A percentile compares a stretch with the other conserved stretches of the same genome.
Evolutionary conservation across 129 eudicot genomes (phyloP).

Genomic region (Artemisia annua): DNA sequence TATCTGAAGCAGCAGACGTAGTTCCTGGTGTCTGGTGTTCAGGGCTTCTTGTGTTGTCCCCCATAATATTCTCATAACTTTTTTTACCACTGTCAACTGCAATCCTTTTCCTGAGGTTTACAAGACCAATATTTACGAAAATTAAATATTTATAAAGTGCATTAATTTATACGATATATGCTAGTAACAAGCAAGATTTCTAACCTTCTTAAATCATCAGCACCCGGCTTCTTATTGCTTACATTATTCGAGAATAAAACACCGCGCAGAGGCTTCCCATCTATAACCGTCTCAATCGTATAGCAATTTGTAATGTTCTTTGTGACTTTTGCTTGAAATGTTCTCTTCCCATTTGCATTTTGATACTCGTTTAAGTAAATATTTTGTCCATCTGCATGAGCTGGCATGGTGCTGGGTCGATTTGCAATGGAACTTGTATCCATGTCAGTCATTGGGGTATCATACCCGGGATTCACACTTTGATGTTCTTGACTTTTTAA

Average conservation of each 20-base stretch:
- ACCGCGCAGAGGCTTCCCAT: constrained; percentile 95
- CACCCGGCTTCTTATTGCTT: constrained; percentile 31
- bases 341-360: constrained; percentile 67
- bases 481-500: constrained; percentile 78
- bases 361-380: constrained; percentile 56
- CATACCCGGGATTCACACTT: constrained; percentile 39
- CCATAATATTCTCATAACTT: too few species aligned
- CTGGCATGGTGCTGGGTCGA: constrained; percentile 42
- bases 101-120: constrained; percentile 47
- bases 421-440: constrained; percentile 42
- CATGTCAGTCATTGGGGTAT: constrained; percentile 38
- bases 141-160: background rate
- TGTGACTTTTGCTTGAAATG: constrained; percentile 84
- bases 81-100: constrained; percentile 22
- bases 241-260: constrained; percentile 63
- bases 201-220: constrained; percentile 56
- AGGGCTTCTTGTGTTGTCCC: constrained; percentile 33
- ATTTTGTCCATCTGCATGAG: constrained; percentile 56
- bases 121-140: constrained; percentile 12
- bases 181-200: background rate
- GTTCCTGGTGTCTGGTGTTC: constrained; percentile 49
- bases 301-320: constrained; percentile 63
- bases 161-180: background rate
- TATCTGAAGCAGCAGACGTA: constrained; percentile 37
- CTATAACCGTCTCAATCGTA: constrained; percentile 85